A percentile compares a stretch with the other conserved stretches of the same genome.
These are phyloP conservation scores for Alternaria tenuissima DNA, from an alignment of 2,329 filamentous ascomycete species.

Conservation along the genomic window DNA sequence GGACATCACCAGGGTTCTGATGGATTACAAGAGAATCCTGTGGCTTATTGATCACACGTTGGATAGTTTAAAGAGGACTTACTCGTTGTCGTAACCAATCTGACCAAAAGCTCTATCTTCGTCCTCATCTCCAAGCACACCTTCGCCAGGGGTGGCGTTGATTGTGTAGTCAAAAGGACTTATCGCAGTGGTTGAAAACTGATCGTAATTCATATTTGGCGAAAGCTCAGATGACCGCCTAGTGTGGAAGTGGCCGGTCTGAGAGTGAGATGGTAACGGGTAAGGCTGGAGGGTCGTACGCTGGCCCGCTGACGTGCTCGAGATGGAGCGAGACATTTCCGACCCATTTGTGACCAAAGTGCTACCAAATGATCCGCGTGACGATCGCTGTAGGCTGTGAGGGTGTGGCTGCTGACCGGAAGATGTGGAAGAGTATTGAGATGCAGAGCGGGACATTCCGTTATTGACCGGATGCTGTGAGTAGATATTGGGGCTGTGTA, in stretches of 20 bases:
- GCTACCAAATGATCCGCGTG: conserved; percentile 4
- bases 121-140: background rate
- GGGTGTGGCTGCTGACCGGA: conserved; percentile 7
- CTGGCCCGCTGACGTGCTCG: conserved; percentile 5
- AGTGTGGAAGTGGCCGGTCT: background rate
- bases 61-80: conserved; percentile 15
- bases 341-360: background rate
- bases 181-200: background rate
- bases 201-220: background rate
- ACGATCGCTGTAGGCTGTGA: background rate
- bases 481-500: conserved; percentile 4
- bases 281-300: background rate
- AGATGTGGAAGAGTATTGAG: conserved; percentile 19
- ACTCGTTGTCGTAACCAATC: conserved; percentile 6
- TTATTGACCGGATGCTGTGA: conserved; percentile 12
- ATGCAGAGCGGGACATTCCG: conserved; percentile 21
- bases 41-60: conserved; percentile 8
- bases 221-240: background rate
- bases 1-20: background rate
- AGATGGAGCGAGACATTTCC: conserved; percentile 20
- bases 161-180: conserved; percentile 4
- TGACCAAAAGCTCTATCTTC: background rate
- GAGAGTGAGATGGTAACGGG: background rate
- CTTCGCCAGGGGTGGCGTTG: background rate
- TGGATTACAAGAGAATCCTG: background rate